Conservation (phyloP, 73 alveolate genomes). For the Tetrahymena malaccensis region DNA sequence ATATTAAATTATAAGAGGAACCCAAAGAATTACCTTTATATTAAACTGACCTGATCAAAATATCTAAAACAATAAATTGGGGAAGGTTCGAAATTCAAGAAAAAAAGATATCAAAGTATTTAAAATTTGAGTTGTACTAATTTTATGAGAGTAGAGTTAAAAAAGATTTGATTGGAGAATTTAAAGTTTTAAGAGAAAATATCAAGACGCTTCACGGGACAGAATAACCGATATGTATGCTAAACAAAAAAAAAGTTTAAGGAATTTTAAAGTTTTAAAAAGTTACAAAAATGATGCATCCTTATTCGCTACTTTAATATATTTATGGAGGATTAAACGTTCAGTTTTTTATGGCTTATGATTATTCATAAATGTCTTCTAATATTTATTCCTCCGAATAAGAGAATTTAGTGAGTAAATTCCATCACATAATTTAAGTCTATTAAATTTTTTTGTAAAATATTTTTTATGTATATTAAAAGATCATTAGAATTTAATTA, state of each 20-base stretch:
- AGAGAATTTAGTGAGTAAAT: not conserved
- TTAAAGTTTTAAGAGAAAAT: not conserved
- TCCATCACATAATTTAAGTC: not conserved
- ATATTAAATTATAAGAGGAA: not conserved
- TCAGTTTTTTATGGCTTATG: not conserved
- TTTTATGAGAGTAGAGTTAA: not conserved
- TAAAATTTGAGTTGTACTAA: not conserved
- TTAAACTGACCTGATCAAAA: not conserved
- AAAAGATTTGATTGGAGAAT: not conserved
- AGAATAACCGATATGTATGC: not conserved
- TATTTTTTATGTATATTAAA: too few species aligned
- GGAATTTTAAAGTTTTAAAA: not conserved
- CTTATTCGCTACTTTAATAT: not conserved
- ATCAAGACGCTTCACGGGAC: not conserved
- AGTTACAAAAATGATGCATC: not conserved
- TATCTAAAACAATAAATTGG: not conserved
- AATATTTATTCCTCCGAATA: not conserved
- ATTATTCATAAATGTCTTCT: not conserved
- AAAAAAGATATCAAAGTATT: not conserved
- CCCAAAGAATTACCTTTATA: not conserved
- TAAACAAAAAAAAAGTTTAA: not conserved
- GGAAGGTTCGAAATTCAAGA: not conserved
- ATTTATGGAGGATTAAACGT: not conserved
- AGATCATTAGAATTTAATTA: not conserved
- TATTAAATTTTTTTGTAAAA: too few species aligned